These are phyloP conservation scores for Telfairia occidentalis DNA, from an alignment of 331 rosid species.

Conservation along the genomic window DNA sequence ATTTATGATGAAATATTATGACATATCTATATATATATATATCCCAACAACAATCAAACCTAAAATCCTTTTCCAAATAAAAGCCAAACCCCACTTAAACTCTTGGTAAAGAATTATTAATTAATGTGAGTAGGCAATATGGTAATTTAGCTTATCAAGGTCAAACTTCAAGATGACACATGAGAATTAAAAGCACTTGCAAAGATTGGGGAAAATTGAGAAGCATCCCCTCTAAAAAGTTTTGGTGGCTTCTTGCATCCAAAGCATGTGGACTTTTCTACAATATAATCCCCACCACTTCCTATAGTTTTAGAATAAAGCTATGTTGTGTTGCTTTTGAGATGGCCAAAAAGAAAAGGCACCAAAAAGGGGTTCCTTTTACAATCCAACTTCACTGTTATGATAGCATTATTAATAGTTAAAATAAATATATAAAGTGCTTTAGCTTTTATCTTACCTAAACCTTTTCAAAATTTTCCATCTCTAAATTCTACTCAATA, in stretches of 20 bases:
- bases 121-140: background rate
- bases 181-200: background rate
- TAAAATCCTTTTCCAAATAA: background rate
- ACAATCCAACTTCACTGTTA: background rate
- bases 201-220: background rate
- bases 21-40: background rate
- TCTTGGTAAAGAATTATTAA: background rate
- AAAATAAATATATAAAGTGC: background rate
- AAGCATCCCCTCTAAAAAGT: slow-evolving; percentile 9
- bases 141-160: background rate
- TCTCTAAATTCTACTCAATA: background rate
- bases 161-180: slow-evolving; percentile 6
- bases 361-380: background rate
- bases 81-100: background rate
- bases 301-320: slow-evolving; percentile 3
- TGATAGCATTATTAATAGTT: background rate
- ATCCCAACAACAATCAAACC: background rate
- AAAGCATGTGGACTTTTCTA: slow-evolving; percentile 8
- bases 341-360: background rate
- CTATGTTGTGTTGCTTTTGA: background rate
- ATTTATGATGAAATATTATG: slow-evolving; percentile 1
- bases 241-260: slow-evolving; percentile 12
- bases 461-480: background rate
- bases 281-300: background rate
- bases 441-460: background rate